Conservation (phyloP, 805 yeast genomes). For the Ogataea methanolica region DNA sequence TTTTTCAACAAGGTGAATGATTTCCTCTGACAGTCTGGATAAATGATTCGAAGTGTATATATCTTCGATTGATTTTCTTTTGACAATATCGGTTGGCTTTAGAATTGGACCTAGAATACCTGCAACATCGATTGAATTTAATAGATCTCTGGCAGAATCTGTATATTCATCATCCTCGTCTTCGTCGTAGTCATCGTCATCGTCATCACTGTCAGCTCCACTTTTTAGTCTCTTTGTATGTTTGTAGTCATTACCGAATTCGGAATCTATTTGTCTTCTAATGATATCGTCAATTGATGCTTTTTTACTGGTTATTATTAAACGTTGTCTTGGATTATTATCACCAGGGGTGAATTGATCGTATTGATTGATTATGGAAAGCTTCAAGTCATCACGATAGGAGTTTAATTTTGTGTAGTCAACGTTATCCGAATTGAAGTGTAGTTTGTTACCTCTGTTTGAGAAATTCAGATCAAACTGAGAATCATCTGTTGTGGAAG, state of each 20-base stretch:
- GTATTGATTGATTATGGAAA: conserved; percentile 15
- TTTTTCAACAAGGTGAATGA: conserved; percentile 71
- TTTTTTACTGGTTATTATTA: conserved; percentile 23
- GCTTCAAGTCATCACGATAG: conserved; percentile 16
- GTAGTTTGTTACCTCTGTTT: conserved; percentile 31
- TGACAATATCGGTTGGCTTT: conserved; percentile 73
- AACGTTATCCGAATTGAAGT: conserved; percentile 20
- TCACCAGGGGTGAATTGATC: conserved; percentile 14
- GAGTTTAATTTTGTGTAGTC: conserved; percentile 22
- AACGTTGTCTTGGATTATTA: too few species aligned
- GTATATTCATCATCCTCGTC: conserved; percentile 14
- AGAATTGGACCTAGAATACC: conserved; percentile 70
- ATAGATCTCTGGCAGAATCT: conserved; percentile 36
- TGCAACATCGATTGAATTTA: conserved; percentile 47
- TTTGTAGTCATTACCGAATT: neutral
- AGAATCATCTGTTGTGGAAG: conserved; percentile 8
- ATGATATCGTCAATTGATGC: conserved; percentile 22
- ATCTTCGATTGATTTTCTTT: conserved; percentile 62
- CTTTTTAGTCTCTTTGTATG: neutral
- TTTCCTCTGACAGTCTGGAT: conserved; percentile 59
- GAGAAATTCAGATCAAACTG: conserved; percentile 17
- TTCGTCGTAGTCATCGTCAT: conserved; percentile 16
- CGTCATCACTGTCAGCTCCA: conserved; percentile 22
- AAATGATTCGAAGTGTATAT: conserved; percentile 60
- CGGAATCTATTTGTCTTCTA: conserved; percentile 20